Conservation (phyloP, 768 basidiomycete genomes). For the Tulasnella sp. region DNA sequence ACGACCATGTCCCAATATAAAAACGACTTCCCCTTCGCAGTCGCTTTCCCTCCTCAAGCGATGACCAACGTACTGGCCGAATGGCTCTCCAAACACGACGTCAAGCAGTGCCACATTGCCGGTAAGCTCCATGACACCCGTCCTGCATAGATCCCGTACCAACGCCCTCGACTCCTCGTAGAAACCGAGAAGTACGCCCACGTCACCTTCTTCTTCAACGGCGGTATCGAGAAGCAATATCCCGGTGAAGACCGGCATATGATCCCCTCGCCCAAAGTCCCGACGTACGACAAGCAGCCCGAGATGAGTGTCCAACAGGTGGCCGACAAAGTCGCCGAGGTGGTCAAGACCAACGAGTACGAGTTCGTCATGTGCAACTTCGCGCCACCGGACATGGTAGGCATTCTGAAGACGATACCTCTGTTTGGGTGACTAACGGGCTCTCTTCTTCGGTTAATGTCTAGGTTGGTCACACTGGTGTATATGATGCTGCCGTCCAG, state of each 20-base stretch:
- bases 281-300: conserved; percentile 87
- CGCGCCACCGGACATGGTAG: conserved; percentile 91
- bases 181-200: conserved; percentile 99
- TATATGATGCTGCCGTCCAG: conserved; percentile 80
- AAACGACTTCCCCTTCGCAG: conserved; percentile 73
- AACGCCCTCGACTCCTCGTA: conserved; percentile 17
- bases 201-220: conserved; percentile 98
- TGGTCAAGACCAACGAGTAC: conserved; percentile 53
- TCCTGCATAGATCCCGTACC: not conserved
- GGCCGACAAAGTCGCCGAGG: conserved; percentile 84
- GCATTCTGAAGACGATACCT: conserved; percentile 12
- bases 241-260: conserved; percentile 68
- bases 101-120: conserved; percentile 83
- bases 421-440: not conserved
- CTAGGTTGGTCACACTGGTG: conserved; percentile 84
- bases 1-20: conserved; percentile 95
- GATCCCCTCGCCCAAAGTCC: conserved; percentile 87
- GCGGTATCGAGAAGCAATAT: conserved; percentile 90
- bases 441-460: not conserved
- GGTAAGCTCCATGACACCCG: conserved; percentile 31
- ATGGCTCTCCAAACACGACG: conserved; percentile 66
- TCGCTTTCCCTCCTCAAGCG: conserved; percentile 86
- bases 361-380: conserved; percentile 98
- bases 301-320: conserved; percentile 83
- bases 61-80: conserved; percentile 96